Conservation (phyloP, 805 yeast species). For the Hyphopichia homilentoma region DNA sequence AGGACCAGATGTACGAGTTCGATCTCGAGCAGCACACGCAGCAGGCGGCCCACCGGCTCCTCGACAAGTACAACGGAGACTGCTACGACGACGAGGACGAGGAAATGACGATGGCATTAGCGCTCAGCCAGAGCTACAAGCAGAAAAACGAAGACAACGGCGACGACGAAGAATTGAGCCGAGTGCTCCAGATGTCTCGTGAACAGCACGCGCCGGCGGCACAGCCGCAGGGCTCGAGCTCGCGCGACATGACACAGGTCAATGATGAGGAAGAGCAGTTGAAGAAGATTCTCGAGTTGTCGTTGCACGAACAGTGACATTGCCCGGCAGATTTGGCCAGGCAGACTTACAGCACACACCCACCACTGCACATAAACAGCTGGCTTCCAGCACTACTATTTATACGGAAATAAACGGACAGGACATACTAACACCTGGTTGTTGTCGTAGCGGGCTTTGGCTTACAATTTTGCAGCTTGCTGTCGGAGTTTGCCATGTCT, state of each 20-base stretch:
- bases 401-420: too few relatives aligned
- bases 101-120: constrained; percentile 39
- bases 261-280: constrained; percentile 14
- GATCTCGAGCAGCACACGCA: constrained; percentile 22
- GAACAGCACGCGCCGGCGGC: constrained; percentile 2
- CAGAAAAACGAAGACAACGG: constrained; percentile 6
- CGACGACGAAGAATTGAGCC: constrained; percentile 28
- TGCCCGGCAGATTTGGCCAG: constrained; percentile 1
- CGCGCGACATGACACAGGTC: constrained; percentile 8
- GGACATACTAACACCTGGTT: too few relatives aligned
- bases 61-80: constrained; percentile 47
- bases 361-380: too few relatives aligned
- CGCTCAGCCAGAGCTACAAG: constrained; percentile 30
- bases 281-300: constrained; percentile 14
- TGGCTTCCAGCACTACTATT: too few relatives aligned
- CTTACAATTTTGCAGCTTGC: too few relatives aligned
- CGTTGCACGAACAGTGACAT: constrained; percentile 3
- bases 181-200: constrained; percentile 17
- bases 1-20: constrained; percentile 36
- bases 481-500: too few relatives aligned
- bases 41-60: constrained; percentile 19
- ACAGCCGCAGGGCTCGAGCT: constrained; percentile 4
- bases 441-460: too few relatives aligned
- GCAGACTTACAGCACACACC: too few relatives aligned
- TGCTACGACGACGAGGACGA: constrained; percentile 32